These are phyloP conservation scores for Aspergillus sp. DNA, from an alignment of 2,329 filamentous ascomycete genomes.

Conservation along the genomic window DNA sequence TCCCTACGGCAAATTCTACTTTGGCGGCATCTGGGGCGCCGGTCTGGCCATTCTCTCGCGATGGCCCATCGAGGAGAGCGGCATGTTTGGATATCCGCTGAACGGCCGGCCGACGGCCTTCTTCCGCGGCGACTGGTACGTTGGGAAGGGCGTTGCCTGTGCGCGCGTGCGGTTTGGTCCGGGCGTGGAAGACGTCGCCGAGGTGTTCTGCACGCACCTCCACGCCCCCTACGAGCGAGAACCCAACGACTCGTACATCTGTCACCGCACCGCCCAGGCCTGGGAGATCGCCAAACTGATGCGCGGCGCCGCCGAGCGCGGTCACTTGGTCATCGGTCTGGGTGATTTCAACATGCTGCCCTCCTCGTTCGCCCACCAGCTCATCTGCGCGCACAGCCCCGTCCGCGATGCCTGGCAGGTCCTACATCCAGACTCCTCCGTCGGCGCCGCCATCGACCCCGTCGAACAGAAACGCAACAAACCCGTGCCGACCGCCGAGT, in stretches of 20 bases:
- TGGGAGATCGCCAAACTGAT: conserved; percentile 94
- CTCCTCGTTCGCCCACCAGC: conserved; percentile 74
- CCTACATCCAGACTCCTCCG: conserved; percentile 77
- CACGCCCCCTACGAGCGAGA: conserved; percentile 86
- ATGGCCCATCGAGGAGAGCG: conserved; percentile 90
- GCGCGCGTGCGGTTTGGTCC: conserved; percentile 74
- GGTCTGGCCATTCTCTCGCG: conserved; percentile 84
- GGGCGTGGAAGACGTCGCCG: conserved; percentile 64
- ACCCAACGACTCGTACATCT: conserved; percentile 79
- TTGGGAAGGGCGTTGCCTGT: conserved; percentile 88
- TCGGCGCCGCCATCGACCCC: conserved; percentile 69
- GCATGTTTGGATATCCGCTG: conserved; percentile 82
- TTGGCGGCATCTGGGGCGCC: conserved; percentile 82
- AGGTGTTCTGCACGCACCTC: conserved; percentile 91
- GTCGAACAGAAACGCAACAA: conserved; percentile 65
- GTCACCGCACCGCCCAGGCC: conserved; percentile 86
- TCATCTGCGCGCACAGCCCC: conserved; percentile 75
- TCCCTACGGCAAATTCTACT: conserved; percentile 91
- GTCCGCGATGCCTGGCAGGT: conserved; percentile 83
- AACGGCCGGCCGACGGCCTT: conserved; percentile 93
- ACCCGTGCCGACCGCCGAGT: conserved; percentile 71
- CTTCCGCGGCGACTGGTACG: conserved; percentile 92
- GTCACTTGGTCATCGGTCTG: conserved; percentile 79
- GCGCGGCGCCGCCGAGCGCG: conserved; percentile 73
- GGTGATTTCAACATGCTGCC: conserved; percentile 99